Evolutionary conservation across 257 asterid species (phyloP).

Genomic region (Fraxinus pennsylvanica): DNA sequence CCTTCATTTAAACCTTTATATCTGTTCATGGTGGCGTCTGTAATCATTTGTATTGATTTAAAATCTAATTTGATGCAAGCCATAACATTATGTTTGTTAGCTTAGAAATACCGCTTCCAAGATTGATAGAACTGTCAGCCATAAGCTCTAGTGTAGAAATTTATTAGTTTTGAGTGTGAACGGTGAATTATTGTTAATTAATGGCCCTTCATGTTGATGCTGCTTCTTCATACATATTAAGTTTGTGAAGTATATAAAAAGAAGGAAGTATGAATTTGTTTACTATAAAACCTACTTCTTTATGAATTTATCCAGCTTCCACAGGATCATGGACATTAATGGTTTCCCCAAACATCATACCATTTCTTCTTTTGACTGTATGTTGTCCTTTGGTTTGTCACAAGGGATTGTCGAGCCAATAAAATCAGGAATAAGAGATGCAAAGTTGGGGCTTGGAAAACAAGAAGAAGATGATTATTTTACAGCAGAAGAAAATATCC

Average conservation of each 20-base stretch:
- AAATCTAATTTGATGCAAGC: background rate
- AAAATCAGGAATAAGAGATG: slow-evolving; percentile 91
- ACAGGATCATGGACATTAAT: background rate
- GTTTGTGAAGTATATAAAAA: background rate
- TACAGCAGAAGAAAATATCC: slow-evolving; percentile 98
- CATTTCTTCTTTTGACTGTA: slow-evolving; percentile 4
- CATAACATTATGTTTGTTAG: background rate
- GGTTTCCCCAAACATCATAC: background rate
- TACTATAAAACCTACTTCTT: background rate
- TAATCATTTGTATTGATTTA: background rate
- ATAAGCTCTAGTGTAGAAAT: background rate
- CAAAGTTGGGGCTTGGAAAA: slow-evolving; percentile 91
- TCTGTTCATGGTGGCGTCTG: background rate
- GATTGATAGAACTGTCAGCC: background rate
- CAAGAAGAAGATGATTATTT: slow-evolving; percentile 97
- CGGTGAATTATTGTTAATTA: background rate
- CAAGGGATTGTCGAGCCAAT: slow-evolving; percentile 91
- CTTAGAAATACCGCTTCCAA: background rate
- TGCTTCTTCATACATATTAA: background rate
- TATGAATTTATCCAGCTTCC: background rate
- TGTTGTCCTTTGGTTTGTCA: slow-evolving; percentile 12
- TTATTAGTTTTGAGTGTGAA: background rate
- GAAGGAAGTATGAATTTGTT: background rate
- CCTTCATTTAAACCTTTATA: background rate
- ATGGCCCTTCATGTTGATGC: background rate